Conservation (phyloP, 1,284 basidiomycete genomes). For the Inonotus obliquus region DNA sequence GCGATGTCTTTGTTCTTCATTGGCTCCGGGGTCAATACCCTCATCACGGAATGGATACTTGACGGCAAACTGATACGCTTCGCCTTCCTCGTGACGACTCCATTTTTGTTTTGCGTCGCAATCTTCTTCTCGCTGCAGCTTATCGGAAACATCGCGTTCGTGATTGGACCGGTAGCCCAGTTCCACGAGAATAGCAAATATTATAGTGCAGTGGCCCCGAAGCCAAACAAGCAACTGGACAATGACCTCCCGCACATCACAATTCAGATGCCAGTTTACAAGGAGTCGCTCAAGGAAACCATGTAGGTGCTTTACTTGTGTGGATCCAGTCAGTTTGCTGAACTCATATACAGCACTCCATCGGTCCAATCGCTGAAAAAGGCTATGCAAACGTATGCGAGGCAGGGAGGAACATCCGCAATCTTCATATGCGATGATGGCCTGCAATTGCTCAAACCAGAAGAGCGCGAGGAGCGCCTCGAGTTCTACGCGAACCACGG, state of each 20-base stretch:
- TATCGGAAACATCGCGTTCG: constrained; percentile 53
- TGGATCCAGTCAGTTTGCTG: not conserved
- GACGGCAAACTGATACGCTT: constrained; percentile 64
- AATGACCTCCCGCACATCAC: constrained; percentile 64
- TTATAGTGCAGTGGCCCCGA: constrained; percentile 59
- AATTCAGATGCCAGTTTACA: constrained; percentile 77
- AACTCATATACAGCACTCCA: constrained; percentile 42
- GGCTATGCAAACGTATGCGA: constrained; percentile 82
- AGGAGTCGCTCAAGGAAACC: constrained; percentile 64
- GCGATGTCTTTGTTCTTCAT: constrained; percentile 62
- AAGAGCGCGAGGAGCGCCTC: constrained; percentile 61
- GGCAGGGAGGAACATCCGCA: constrained; percentile 73
- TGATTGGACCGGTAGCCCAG: constrained; percentile 66
- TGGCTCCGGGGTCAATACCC: constrained; percentile 45
- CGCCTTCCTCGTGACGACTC: constrained; percentile 54
- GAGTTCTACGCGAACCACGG: constrained; percentile 76
- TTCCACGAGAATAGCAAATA: constrained; percentile 70
- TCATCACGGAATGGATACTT: constrained; percentile 64
- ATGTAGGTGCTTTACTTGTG: constrained; percentile 43
- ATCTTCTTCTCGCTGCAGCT: constrained; percentile 64
- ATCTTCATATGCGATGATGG: constrained; percentile 81
- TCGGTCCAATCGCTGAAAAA: constrained; percentile 78
- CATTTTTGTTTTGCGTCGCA: constrained; percentile 69
- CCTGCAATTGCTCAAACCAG: constrained; percentile 51
- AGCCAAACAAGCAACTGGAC: constrained; percentile 55